Conservation (phyloP, 192 early-diverging fungal species). For the Globomyces pollinis-pini region DNA sequence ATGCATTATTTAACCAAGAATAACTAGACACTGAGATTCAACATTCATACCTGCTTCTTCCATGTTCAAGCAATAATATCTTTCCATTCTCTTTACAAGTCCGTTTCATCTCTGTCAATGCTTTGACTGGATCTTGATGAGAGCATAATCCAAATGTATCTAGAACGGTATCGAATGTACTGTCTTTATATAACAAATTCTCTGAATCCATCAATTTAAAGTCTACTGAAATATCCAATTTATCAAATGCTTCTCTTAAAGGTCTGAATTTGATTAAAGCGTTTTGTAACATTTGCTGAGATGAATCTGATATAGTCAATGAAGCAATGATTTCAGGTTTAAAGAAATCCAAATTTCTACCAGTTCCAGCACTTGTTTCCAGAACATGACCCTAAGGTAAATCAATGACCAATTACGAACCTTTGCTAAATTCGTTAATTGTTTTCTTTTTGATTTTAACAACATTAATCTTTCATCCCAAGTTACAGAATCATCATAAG, state of each 20-base stretch:
- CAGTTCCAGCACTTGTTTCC: constrained; percentile 58
- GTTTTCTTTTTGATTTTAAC: constrained; percentile 35
- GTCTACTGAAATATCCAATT: background rate
- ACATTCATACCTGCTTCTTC: constrained; percentile 22
- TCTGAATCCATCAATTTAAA: constrained; percentile 32
- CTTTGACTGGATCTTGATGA: constrained; percentile 41
- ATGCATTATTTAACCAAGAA: constrained; percentile 43
- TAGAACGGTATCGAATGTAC: constrained; percentile 53
- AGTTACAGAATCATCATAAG: constrained; percentile 51
- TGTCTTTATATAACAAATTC: constrained; percentile 9
- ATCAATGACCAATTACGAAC: too few relatives aligned
- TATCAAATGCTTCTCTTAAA: background rate
- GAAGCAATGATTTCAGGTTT: constrained; percentile 22
- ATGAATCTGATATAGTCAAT: constrained; percentile 47
- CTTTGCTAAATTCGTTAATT: constrained; percentile 37
- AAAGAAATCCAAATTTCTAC: constrained; percentile 54
- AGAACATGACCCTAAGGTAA: constrained; percentile 54
- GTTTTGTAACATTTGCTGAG: constrained; percentile 40
- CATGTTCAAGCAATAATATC: constrained; percentile 60
- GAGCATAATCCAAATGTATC: constrained; percentile 65
- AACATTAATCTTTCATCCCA: constrained; percentile 58
- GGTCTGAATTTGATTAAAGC: constrained; percentile 24
- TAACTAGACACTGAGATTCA: constrained; percentile 6
- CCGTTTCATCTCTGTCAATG: constrained; percentile 38
- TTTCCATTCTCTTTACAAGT: constrained; percentile 35